A percentile compares a stretch with the other conserved stretches of the same genome.
phyloP scores from a whole-genome alignment of 345 rosid genomes.

The Acer saccharum region DNA sequence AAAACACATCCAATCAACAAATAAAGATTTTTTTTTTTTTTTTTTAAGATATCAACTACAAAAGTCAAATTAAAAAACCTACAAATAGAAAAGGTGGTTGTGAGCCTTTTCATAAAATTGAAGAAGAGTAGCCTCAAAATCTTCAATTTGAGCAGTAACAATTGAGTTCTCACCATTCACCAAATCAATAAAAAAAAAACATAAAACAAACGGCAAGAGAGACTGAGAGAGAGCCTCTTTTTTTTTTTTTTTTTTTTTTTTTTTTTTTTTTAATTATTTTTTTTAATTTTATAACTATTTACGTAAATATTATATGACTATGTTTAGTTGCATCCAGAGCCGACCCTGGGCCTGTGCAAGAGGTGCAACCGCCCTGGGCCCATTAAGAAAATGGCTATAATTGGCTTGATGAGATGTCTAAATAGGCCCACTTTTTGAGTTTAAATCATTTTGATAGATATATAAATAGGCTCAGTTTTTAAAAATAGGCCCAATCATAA shows the following conservation, averaged over 20 bases:
- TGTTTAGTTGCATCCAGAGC: too few relatives aligned
- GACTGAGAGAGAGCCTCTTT: not conserved
- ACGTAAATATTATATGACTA: not conserved
- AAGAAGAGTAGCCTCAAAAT: not conserved
- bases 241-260: too few relatives aligned
- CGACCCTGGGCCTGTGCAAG: too few relatives aligned
- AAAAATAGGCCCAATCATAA: too few relatives aligned
- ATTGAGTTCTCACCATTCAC: slow-evolving; percentile 19
- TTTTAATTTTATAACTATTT: too few relatives aligned
- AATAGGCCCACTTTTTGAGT: too few relatives aligned
- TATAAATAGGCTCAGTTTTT: too few relatives aligned
- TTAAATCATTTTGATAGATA: too few relatives aligned
- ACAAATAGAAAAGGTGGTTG: not conserved
- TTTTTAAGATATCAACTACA: not conserved
- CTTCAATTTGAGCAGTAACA: not conserved
- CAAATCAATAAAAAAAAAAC: not conserved
- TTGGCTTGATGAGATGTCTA: too few relatives aligned
- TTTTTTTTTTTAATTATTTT: not conserved
- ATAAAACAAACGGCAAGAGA: not conserved
- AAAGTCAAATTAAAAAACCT: slow-evolving; percentile 6
- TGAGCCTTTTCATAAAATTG: slow-evolving; percentile 1
- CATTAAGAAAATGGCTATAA: too few relatives aligned
- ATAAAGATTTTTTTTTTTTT: not conserved
- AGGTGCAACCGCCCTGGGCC: too few relatives aligned
- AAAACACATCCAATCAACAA: not conserved